Percentiles rank a stretch among this genome's conserved stretches.
Conservation (phyloP, 768 basidiomycete genomes). For the Pleurotus platypus region DNA sequence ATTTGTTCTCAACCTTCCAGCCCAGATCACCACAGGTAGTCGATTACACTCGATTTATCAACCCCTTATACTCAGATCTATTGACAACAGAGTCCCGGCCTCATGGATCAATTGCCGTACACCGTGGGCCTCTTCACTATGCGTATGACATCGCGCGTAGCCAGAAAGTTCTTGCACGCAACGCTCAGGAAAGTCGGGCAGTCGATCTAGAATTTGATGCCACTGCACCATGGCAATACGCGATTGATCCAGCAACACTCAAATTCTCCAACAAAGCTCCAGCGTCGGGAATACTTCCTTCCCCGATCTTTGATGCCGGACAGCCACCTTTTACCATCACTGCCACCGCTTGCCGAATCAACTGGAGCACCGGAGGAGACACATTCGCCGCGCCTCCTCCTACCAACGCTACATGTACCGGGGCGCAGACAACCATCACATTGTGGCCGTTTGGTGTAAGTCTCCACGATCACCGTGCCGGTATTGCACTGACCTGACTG, state of each 20-base stretch:
- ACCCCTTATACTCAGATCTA: not conserved
- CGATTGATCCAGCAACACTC: constrained; percentile 45
- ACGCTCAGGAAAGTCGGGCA: constrained; percentile 40
- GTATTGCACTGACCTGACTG: not conserved
- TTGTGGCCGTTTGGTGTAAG: constrained; percentile 48
- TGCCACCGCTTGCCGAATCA: constrained; percentile 46
- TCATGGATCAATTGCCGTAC: constrained; percentile 48
- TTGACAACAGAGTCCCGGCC: constrained; percentile 39
- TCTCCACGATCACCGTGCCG: constrained; percentile 5
- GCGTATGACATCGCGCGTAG: constrained; percentile 44
- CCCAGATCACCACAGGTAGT: constrained; percentile 42
- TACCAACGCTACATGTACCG: constrained; percentile 25
- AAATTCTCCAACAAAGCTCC: constrained; percentile 32
- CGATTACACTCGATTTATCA: not conserved
- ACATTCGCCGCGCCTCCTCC: constrained; percentile 42
- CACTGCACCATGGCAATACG: constrained; percentile 46
- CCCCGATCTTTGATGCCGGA: constrained; percentile 46
- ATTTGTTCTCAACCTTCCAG: constrained; percentile 41
- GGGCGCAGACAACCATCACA: constrained; percentile 35
- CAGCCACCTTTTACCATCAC: constrained; percentile 44
- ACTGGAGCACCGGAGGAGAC: constrained; percentile 42
- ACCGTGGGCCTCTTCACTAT: constrained; percentile 52
- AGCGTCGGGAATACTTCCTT: constrained; percentile 32
- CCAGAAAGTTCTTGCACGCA: constrained; percentile 35
- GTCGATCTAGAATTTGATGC: constrained; percentile 50